Percentiles rank a stretch among this genome's conserved stretches.
Evolutionary conservation across 176 grass and related monocot genomes (phyloP).

Genomic region (Dactylis glomerata): DNA sequence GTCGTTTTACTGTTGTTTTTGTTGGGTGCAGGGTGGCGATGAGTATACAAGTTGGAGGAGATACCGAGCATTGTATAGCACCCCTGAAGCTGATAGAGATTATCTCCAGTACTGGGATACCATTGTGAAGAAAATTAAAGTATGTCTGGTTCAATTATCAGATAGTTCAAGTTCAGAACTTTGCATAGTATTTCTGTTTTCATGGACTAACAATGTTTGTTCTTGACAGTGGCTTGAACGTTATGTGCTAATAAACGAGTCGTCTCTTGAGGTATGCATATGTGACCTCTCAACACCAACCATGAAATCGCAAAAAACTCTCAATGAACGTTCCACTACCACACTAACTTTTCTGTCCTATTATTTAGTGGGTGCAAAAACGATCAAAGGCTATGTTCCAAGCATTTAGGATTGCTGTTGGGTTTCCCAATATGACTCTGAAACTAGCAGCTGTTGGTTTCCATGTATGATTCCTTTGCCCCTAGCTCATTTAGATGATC

Average conservation of each 20-base stretch:
- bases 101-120: conserved; percentile 9
- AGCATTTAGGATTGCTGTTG: neutral
- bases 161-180: neutral
- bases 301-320: neutral
- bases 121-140: neutral
- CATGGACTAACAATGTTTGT: neutral
- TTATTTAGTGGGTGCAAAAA: neutral
- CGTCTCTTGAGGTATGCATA: neutral
- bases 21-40: neutral
- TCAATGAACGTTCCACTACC: neutral
- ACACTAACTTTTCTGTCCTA: neutral
- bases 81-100: neutral
- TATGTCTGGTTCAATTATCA: neutral
- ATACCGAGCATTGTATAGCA: neutral
- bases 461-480: neutral
- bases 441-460: neutral
- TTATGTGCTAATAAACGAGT: neutral
- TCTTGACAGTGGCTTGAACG: conserved; percentile 6
- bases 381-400: neutral
- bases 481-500: neutral
- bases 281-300: conserved; percentile 1
- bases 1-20: neutral
- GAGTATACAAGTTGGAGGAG: neutral
- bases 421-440: neutral
- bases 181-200: neutral